Percentiles rank a stretch among this genome's conserved stretches.
Conservation (phyloP, 2,329 filamentous ascomycete genomes). For the Alternaria sp. region DNA sequence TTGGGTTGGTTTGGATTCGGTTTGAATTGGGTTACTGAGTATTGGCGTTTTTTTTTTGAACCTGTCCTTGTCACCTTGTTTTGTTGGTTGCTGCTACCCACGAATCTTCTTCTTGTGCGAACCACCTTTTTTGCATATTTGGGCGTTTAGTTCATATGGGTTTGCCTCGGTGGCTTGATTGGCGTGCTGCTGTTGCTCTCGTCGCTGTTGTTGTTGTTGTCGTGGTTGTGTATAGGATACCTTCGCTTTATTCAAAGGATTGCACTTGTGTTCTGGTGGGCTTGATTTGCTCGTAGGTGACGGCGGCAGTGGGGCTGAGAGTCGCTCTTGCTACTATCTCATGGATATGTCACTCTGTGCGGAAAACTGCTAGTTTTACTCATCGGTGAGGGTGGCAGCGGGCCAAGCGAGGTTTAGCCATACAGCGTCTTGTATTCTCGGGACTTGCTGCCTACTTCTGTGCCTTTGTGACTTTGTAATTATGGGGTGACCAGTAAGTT, state of each 20-base stretch:
- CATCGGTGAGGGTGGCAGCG: not conserved
- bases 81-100: not conserved
- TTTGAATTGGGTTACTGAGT: not conserved
- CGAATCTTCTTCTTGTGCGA: not conserved
- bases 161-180: not conserved
- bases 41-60: not conserved
- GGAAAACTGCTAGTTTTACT: not conserved
- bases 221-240: not conserved
- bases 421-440: not conserved
- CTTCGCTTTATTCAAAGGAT: slow-evolving; percentile 2
- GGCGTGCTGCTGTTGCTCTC: not conserved
- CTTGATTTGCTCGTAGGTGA: no score
- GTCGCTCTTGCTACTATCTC: not conserved
- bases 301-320: not conserved
- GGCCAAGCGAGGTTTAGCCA: not conserved
- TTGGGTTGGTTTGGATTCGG: not conserved
- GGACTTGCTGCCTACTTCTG: not conserved
- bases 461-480: not conserved
- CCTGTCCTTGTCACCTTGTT: not conserved
- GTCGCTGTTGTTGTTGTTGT: not conserved
- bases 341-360: not conserved
- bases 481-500: not conserved
- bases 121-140: slow-evolving; percentile 5
- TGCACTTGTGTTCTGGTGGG: not conserved
- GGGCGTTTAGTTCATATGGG: slow-evolving; percentile 5